A percentile compares a stretch with the other conserved stretches of the same genome.
Conservation (phyloP, 345 rosid species). For the Ceriops zippeliana region DNA sequence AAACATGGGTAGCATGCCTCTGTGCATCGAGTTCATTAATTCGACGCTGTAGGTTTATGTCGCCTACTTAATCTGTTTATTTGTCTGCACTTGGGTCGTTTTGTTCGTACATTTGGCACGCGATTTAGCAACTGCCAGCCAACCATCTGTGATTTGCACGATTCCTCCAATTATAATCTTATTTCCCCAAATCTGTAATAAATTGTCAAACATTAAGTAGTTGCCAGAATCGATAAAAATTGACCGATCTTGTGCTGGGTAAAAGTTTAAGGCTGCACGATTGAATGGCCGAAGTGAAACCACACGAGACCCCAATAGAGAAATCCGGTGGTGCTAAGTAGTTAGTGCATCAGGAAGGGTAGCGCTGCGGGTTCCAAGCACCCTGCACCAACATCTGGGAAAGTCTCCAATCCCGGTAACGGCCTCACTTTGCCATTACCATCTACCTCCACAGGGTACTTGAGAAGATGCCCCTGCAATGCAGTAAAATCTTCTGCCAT, state of each 20-base stretch:
- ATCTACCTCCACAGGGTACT: slow-evolving; percentile 62
- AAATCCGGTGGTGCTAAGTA: slow-evolving; percentile 29
- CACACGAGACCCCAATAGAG: neutral
- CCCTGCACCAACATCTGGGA: slow-evolving; percentile 82
- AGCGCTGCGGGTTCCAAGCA: slow-evolving; percentile 56
- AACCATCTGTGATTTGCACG: too few relatives aligned
- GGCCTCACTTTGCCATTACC: slow-evolving; percentile 46
- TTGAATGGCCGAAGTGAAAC: neutral
- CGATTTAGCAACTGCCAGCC: too few relatives aligned
- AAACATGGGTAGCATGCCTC: neutral
- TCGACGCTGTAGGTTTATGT: slow-evolving; percentile 1
- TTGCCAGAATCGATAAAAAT: too few relatives aligned
- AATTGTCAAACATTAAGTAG: too few relatives aligned
- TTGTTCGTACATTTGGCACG: too few relatives aligned
- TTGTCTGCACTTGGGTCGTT: neutral
- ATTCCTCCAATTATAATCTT: too few relatives aligned
- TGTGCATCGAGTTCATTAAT: slow-evolving; percentile 17
- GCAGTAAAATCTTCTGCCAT: slow-evolving; percentile 35
- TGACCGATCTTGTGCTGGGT: too few relatives aligned
- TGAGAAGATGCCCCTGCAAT: slow-evolving; percentile 69
- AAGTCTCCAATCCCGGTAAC: slow-evolving; percentile 56
- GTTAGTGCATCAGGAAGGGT: slow-evolving; percentile 70
- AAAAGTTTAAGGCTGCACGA: too few relatives aligned
- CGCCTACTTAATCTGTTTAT: neutral
- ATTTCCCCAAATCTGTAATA: too few relatives aligned